Base-by-base conservation (phyloP, 1,284 basidiomycete genomes). In the Boletus smithii region DNA sequence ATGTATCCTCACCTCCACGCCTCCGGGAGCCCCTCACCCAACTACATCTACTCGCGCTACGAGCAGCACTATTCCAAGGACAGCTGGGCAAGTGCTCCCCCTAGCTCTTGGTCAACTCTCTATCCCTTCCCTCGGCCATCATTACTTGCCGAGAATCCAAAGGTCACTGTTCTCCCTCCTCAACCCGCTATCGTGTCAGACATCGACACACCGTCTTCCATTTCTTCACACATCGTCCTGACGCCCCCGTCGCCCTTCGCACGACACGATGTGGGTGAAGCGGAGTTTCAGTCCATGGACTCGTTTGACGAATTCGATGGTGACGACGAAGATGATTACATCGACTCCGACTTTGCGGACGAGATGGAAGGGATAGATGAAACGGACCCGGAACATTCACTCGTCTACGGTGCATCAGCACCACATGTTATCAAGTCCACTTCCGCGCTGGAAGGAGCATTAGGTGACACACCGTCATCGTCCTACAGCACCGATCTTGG, bases 291-390 rank as follows among this genome's bases (percentile, higher is more conserved):
- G 13, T n/a, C 51, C 38, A 60, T 62, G 58, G 62, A 68, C 18
- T 20, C 33, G 8, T 50, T 63, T 45, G 66, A 68, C 27, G 67
- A 68, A 11, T 56, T 65, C 14, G 62, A 67, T 4, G 54, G 36
- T 36, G 64, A 63, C 3, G 66, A 68, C 31, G 63, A 67, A 3
- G 66, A 65, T 0, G 66, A 69, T 23, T 66, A 54, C 29, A 10
- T 55, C 13, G 63, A 65, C 23, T 66, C 62, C 11, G 62, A 65
- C 27, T 65, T 56, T 47, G 49, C 51, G 23, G 63, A 69, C 44
- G 65, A 66, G 24, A 63, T 65, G 62, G 64, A 68, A 6, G 53
- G 53, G 35, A 46, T 54, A 29, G 65, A 62, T 9, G 65, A 53
- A 37, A 43, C 36, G 17, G 40, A 39, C 22, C 39, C 47, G 14